Evolutionary conservation across 345 rosid genomes (phyloP), one percentile per base, ranked within the genome.

Genomic region (Viola odorata): DNA sequence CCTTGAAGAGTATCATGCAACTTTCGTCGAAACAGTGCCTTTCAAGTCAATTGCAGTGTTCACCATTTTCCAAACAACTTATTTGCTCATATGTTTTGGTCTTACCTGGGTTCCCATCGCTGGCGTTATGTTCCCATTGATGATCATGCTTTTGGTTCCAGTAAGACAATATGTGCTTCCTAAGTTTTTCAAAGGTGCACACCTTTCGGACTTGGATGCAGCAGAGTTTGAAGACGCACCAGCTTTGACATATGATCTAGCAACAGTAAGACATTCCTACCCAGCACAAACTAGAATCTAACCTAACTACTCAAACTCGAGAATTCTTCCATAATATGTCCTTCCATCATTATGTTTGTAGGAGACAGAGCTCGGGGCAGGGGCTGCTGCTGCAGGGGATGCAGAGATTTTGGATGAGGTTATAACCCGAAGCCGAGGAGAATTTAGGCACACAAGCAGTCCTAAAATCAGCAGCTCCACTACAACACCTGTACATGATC

Each of bases 401-500:
- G 73, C 62, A 4, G 77, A 73, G 66, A 73, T 73, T 6, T 14
- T 73, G 9, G 77, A 73, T 53, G 73, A 64, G 37, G 69, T 63
- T 0, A 73, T 68, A 4, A 73, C 77, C 3, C 57, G 77, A 41
- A 64, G 77, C 51, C 64, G 77, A 3, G 77, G 77, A 50, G 77
- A 73, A 58, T 73, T 73, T 45, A 68, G 69, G 61, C 77, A 52
- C 48, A 41, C 41, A 1, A 73, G 64, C 55, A 73, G 77, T 58
- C 72, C 77, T 32, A 73, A 62, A 67, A 53, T 67, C 57, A 62
- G 65, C 53, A 73, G 77, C 48, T 62, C 69, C 63, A 87, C 76
- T 0, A 48, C 85, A 8, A 89, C 96, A 8, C 96, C 96, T 0
- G 70, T 58, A 23, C 69, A 76, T 60, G 78, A 82, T 48, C 67